Evolutionary conservation across 2,329 filamentous ascomycete species (phyloP).

Genomic region (Claviceps sp.): DNA sequence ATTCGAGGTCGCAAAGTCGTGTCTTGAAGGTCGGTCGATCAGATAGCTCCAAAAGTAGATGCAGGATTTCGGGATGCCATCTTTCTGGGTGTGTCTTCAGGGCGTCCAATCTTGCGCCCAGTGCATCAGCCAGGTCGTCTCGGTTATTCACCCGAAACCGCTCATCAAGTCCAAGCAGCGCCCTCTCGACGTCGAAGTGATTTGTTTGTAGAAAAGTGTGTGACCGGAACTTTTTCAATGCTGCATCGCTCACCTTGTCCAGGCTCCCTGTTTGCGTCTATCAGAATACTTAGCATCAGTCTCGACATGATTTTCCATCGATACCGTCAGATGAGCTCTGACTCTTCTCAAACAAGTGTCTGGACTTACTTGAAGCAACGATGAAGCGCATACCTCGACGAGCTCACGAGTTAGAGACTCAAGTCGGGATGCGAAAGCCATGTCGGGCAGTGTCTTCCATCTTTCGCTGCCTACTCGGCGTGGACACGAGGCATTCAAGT

Average conservation of each 20-base stretch:
- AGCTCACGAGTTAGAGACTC: constrained; percentile 57
- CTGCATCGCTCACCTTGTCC: constrained; percentile 32
- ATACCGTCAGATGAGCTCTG: background rate
- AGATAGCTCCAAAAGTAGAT: constrained; percentile 67
- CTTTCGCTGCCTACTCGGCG: background rate
- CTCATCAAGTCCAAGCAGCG: constrained; percentile 64
- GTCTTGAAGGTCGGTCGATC: constrained; percentile 65
- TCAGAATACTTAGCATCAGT: constrained; percentile 2
- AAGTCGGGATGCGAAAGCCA: constrained; percentile 59
- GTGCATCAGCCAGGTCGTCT: constrained; percentile 63
- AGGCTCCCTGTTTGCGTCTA: constrained; percentile 23
- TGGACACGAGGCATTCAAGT: background rate
- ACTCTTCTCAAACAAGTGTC: constrained; percentile 5
- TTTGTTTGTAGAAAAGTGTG: constrained; percentile 54
- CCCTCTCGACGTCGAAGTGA: constrained; percentile 56
- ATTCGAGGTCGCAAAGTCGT: constrained; percentile 47
- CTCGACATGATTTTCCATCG: background rate
- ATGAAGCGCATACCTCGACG: constrained; percentile 48
- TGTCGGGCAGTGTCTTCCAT: constrained; percentile 21
- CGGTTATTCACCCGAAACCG: constrained; percentile 71
- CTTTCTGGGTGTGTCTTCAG: constrained; percentile 40
- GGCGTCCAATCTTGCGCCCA: constrained; percentile 45
- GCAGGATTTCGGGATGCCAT: constrained; percentile 69
- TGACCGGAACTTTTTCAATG: constrained; percentile 37
- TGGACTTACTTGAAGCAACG: constrained; percentile 33